These are phyloP conservation scores for Penicillium paxilli DNA, from an alignment of 495 filamentous ascomycete species.

Conservation along the genomic window DNA sequence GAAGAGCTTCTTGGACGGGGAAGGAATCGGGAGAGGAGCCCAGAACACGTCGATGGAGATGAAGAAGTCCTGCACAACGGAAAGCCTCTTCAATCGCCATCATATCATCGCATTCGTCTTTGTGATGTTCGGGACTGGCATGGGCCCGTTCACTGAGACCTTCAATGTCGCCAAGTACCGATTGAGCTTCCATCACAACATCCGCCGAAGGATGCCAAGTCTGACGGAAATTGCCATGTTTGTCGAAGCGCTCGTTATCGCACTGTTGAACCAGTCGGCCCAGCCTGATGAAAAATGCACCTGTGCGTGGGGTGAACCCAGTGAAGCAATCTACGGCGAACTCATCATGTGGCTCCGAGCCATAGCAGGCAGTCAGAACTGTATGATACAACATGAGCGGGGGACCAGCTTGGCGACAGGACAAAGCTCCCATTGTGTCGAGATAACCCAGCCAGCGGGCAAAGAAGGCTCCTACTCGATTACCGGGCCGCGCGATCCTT, in stretches of 20 bases:
- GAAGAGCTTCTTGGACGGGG: constrained; percentile 64
- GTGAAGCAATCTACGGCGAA: constrained; percentile 77
- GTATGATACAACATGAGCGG: constrained; percentile 58
- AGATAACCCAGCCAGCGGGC: constrained; percentile 85
- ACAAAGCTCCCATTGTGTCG: constrained; percentile 76
- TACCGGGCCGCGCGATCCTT: constrained; percentile 52
- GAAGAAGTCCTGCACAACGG: constrained; percentile 76
- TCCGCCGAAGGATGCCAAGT: constrained; percentile 62
- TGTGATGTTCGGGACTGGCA: constrained; percentile 33
- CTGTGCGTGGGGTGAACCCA: constrained; percentile 71
- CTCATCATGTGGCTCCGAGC: constrained; percentile 47
- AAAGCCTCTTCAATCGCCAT: constrained; percentile 78
- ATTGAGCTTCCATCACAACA: constrained; percentile 52
- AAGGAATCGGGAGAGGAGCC: constrained; percentile 53
- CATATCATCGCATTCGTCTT: constrained; percentile 55
- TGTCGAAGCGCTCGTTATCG: constrained; percentile 66
- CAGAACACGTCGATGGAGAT: constrained; percentile 73
- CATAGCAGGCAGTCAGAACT: constrained; percentile 46
- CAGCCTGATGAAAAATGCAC: constrained; percentile 70
- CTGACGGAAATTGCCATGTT: constrained; percentile 46
- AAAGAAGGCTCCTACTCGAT: constrained; percentile 77
- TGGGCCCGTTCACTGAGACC: constrained; percentile 32
- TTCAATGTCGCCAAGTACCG: constrained; percentile 53
- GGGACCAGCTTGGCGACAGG: constrained; percentile 61
- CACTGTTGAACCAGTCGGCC: constrained; percentile 71